Evolutionary conservation across 2,329 filamentous ascomycete species (phyloP).

Genomic region (Sordariomycetes sp.): DNA sequence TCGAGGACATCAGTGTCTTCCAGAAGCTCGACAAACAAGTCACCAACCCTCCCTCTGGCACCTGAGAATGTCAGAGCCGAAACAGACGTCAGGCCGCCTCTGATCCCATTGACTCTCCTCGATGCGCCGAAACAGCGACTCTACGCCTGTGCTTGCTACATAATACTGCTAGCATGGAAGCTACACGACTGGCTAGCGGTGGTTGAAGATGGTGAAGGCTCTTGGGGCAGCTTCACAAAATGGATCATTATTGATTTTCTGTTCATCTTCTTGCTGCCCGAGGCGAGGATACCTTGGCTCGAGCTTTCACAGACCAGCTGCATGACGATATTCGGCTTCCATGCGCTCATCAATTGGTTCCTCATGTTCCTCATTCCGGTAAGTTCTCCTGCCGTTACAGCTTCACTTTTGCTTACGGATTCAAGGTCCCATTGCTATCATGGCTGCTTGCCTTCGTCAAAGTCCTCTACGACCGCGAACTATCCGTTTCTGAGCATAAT

Average conservation of each 20-base stretch:
- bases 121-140: conserved; percentile 88
- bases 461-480: conserved; percentile 82
- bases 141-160: conserved; percentile 75
- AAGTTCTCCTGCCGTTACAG: conserved; percentile 15
- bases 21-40: conserved; percentile 16
- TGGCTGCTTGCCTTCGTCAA: conserved; percentile 68
- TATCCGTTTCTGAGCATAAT: conserved; percentile 85
- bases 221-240: conserved; percentile 87
- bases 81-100: conserved; percentile 36
- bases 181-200: conserved; percentile 77
- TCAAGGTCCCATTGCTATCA: conserved; percentile 60
- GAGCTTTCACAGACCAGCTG: conserved; percentile 76
- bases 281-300: conserved; percentile 89
- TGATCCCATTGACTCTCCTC: conserved; percentile 73
- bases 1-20: conserved; percentile 20
- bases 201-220: conserved; percentile 73
- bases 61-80: conserved; percentile 28
- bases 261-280: conserved; percentile 80
- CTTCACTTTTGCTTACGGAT: not conserved
- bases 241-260: conserved; percentile 82
- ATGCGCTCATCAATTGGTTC: conserved; percentile 69
- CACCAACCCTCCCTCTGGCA: conserved; percentile 33
- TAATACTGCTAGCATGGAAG: conserved; percentile 69
- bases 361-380: conserved; percentile 88
- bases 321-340: conserved; percentile 59